Percentiles rank a stretch among this genome's conserved stretches.
Evolutionary conservation across 176 grass and related monocot genomes (phyloP).

Genomic region (Oryza punctata): DNA sequence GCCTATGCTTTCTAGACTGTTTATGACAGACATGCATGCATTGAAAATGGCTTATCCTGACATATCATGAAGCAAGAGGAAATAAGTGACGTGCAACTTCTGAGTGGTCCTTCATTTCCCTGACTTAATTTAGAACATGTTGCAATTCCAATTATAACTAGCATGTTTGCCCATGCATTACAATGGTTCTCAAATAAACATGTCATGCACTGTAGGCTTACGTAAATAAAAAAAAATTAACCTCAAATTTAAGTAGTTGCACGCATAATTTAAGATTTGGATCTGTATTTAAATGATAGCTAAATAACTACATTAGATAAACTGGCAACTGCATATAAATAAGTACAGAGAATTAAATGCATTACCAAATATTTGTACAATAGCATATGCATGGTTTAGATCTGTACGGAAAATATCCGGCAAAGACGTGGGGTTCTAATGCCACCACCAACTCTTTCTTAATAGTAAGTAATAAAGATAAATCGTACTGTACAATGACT

Average conservation of each 20-base stretch:
- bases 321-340: neutral
- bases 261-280: neutral
- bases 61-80: conserved; percentile 12
- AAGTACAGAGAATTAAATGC: neutral
- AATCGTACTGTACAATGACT: neutral
- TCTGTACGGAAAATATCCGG: neutral
- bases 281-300: neutral
- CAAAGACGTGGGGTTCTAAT: neutral
- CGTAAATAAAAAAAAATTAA: neutral
- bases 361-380: neutral
- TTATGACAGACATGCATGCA: neutral
- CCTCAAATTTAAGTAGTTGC: neutral
- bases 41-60: conserved; percentile 26
- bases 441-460: neutral
- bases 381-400: neutral
- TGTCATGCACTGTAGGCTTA: neutral
- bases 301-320: neutral
- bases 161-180: neutral
- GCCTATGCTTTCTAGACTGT: conserved; percentile 18
- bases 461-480: neutral
- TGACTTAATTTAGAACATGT: neutral
- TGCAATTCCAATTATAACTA: conserved; percentile 16
- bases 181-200: neutral
- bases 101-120: conserved; percentile 8
- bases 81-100: neutral